These are phyloP conservation scores for Phytophthora meadii DNA, from an alignment of 352 stramenopile genomes.

Conservation along the genomic window DNA sequence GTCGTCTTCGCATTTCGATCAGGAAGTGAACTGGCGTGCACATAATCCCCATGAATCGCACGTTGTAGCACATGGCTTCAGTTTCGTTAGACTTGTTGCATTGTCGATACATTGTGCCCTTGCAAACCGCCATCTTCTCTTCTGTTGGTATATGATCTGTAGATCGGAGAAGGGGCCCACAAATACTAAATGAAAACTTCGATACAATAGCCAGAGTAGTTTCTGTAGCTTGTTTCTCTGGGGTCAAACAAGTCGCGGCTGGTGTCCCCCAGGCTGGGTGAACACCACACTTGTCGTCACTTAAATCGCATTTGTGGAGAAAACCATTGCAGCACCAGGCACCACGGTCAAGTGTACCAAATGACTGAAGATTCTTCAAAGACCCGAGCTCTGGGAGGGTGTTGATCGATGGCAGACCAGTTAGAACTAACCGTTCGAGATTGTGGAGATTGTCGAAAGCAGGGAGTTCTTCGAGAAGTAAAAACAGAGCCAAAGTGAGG, in stretches of 20 bases:
- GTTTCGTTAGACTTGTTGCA: constrained; percentile 1
- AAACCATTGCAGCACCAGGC: constrained; percentile 42
- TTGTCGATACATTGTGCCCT: constrained; percentile 32
- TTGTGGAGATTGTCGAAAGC: constrained; percentile 20
- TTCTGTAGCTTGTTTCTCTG: not conserved
- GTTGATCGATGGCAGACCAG: not conserved
- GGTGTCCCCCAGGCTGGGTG: constrained; percentile 16
- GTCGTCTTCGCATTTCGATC: constrained; percentile 27
- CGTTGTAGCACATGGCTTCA: constrained; percentile 30
- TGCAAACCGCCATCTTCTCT: constrained; percentile 25
- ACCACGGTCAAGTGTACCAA: constrained; percentile 8
- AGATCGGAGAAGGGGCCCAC: not conserved
- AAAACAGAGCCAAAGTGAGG: constrained; percentile 24
- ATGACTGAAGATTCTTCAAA: constrained; percentile 13
- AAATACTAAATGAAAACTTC: not conserved
- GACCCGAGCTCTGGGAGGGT: constrained; percentile 17
- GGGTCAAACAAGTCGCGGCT: constrained; percentile 12
- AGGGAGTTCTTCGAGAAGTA: constrained; percentile 16
- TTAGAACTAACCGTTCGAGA: constrained; percentile 31
- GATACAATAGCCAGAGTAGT: not conserved
- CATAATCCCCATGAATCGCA: constrained; percentile 23
- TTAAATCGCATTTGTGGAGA: constrained; percentile 17
- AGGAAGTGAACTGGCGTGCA: constrained; percentile 13
- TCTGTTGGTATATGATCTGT: constrained; percentile 9
- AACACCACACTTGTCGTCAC: constrained; percentile 8